Conservation (phyloP, 2,329 filamentous ascomycete genomes). For the Phoma herbarum region DNA sequence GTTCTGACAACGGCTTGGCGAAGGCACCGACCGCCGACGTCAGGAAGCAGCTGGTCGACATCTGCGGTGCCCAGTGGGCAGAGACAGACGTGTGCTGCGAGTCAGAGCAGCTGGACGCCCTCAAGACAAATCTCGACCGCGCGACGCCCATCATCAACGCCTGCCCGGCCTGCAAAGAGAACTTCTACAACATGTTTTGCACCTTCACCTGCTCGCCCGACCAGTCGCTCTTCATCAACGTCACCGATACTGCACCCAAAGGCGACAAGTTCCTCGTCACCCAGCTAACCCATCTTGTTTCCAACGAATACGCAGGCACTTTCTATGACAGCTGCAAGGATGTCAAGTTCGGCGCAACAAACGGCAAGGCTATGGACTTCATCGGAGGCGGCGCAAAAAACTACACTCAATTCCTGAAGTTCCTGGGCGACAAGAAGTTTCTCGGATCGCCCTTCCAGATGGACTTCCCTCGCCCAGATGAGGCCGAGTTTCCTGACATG, state of each 20-base stretch:
- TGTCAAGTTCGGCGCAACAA: conserved; percentile 96
- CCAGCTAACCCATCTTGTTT: conserved; percentile 89
- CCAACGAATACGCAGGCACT: conserved; percentile 80
- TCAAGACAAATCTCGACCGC: conserved; percentile 85
- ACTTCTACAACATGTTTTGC: conserved; percentile 98
- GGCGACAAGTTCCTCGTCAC: conserved; percentile 74
- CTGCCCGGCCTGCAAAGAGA: conserved; percentile 95
- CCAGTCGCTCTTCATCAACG: conserved; percentile 93
- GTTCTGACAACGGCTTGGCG: conserved; percentile 87
- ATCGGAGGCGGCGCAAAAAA: conserved; percentile 96
- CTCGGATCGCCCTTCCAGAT: conserved; percentile 98
- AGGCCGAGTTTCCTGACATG: conserved; percentile 75
- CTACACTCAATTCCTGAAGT: conserved; percentile 86
- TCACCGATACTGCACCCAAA: conserved; percentile 76
- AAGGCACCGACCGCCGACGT: conserved; percentile 75
- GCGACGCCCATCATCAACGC: conserved; percentile 90
- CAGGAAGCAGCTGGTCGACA: conserved; percentile 78
- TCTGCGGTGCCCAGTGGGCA: conserved; percentile 90
- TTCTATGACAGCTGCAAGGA: conserved; percentile 99
- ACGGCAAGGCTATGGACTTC: conserved; percentile 91
- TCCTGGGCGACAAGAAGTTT: conserved; percentile 89
- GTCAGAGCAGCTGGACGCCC: conserved; percentile 78
- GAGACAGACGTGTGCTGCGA: conserved; percentile 86
- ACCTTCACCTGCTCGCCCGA: conserved; percentile 98
- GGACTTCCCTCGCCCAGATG: conserved; percentile 76